Evolutionary conservation across 2,329 filamentous ascomycete genomes (phyloP), one percentile per base, ranked within the genome.

Genomic region (Cadophora gregata): DNA sequence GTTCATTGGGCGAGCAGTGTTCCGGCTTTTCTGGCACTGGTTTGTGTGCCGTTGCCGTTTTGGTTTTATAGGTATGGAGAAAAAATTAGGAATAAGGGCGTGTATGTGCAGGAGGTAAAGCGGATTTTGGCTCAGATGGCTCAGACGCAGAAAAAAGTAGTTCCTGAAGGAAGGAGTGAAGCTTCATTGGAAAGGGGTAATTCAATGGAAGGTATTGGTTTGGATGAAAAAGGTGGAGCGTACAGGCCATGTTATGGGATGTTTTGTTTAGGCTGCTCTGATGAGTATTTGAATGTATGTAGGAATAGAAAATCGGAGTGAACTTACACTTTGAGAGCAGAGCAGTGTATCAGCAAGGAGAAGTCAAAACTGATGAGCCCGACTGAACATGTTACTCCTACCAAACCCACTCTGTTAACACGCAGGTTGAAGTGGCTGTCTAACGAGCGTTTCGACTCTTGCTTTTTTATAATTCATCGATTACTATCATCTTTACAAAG

Each of bases 1-100:
- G 88, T 91, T 65, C 90, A 93, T 79, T 94, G 91, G 92, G 92
- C 90, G 1, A 88, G 84, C 36, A 88, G 86, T 0, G 81, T 95
- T 16, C 91, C 91, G 0, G 92, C 88, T 0, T 94, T 95, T 79
- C 81, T 95, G 3, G 86, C 90, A 0, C 77, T 93, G 4, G 84
- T 83, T 14, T 93, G 91, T 77, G 81, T 93, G 24, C 90, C 92
- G 0, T 90, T 91, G 74, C 91, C 92, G 0, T 90, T 91, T 77
- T 77, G 94, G 19, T 92, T 95, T 78, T 92, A 91, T 80, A 88
- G 85, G 72, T 93, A 92, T 76, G 91, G 91, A 48, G 80, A 78
- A 6, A 25, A 69, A 31, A 90, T 94, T 72, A 84, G 91, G 25
- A 80, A 83, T 76, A 86, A 83, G 74, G 93, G 90, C 83, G 89